Conservation (phyloP, 2,329 filamentous ascomycete species). For the Nigrospora sphaerica region DNA sequence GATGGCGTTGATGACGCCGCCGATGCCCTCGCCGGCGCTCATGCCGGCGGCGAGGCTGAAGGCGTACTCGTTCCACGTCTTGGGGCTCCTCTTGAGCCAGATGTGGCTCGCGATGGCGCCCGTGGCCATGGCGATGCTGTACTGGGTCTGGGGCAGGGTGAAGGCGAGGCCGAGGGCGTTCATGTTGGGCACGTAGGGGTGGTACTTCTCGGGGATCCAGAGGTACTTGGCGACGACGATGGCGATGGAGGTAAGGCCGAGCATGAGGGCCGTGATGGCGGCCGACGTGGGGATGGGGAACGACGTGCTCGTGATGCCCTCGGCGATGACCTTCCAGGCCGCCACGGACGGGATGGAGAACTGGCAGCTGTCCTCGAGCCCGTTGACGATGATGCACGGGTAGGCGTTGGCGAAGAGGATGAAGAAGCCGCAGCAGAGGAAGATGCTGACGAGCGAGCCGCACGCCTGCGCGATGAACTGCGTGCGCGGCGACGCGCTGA, state of each 20-base stretch:
- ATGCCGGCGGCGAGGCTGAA: constrained; percentile 53
- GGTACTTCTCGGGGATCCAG: constrained; percentile 46
- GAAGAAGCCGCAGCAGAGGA: constrained; percentile 60
- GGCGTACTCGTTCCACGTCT: constrained; percentile 48
- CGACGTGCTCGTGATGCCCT: constrained; percentile 50
- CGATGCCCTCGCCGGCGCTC: constrained; percentile 56
- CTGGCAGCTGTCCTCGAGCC: constrained; percentile 38
- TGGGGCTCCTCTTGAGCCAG: constrained; percentile 47
- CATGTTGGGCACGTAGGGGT: constrained; percentile 53
- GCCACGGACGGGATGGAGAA: constrained; percentile 57
- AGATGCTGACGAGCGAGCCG: constrained; percentile 57
- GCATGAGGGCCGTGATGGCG: constrained; percentile 51
- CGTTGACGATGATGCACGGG: constrained; percentile 53
- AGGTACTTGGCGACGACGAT: constrained; percentile 48
- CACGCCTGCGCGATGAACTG: constrained; percentile 61
- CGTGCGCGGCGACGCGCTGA: constrained; percentile 55
- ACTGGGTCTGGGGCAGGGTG: constrained; percentile 47
- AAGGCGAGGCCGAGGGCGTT: constrained; percentile 55
- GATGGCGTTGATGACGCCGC: constrained; percentile 45
- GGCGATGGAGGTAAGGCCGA: constrained; percentile 36
- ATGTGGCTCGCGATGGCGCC: constrained; percentile 42
- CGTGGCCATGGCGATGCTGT: constrained; percentile 49
- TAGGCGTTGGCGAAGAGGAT: constrained; percentile 63
- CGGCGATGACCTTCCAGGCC: constrained; percentile 59
- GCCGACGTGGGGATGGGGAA: constrained; percentile 50